Conservation (phyloP, 257 asterid species). For the Striga asiatica region DNA sequence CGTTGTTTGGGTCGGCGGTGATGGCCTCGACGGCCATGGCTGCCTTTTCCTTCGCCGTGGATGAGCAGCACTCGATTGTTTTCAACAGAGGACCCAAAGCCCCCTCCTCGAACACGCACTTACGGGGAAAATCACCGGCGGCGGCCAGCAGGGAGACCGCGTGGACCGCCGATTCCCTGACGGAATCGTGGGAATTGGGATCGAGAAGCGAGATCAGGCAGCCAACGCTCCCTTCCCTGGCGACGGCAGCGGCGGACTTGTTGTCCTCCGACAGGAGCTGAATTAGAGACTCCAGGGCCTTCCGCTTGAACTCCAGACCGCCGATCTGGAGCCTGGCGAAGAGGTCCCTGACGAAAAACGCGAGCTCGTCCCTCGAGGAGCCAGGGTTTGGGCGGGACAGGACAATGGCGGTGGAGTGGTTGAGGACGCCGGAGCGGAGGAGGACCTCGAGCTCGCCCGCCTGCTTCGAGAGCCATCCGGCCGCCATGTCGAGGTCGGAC, state of each 20-base stretch:
- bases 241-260: conserved; percentile 43
- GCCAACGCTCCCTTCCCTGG: conserved; percentile 51
- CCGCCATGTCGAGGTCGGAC: conserved; percentile 93
- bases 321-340: conserved; percentile 92
- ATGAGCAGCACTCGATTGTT: conserved; percentile 54
- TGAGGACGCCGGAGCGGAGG: conserved; percentile 82
- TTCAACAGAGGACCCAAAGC: conserved; percentile 80
- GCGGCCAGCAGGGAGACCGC: conserved; percentile 70
- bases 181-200: conserved; percentile 25
- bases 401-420: conserved; percentile 82
- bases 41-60: conserved; percentile 72
- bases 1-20: conserved; percentile 75
- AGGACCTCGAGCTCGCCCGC: conserved; percentile 63
- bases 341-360: conserved; percentile 57
- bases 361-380: conserved; percentile 53
- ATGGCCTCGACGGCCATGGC: conserved; percentile 79
- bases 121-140: conserved; percentile 49
- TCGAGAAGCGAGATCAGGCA: conserved; percentile 61
- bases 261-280: conserved; percentile 53
- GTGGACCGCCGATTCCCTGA: conserved; percentile 55
- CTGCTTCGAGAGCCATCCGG: conserved; percentile 65
- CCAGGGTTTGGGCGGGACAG: conserved; percentile 51
- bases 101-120: conserved; percentile 82
- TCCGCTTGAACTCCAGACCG: conserved; percentile 70
- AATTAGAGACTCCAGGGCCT: conserved; percentile 67